Percentiles rank a stretch among this genome's conserved stretches.
These are phyloP conservation scores for Cytidiella melzeri DNA, from an alignment of 768 basidiomycete species.

Conservation along the genomic window DNA sequence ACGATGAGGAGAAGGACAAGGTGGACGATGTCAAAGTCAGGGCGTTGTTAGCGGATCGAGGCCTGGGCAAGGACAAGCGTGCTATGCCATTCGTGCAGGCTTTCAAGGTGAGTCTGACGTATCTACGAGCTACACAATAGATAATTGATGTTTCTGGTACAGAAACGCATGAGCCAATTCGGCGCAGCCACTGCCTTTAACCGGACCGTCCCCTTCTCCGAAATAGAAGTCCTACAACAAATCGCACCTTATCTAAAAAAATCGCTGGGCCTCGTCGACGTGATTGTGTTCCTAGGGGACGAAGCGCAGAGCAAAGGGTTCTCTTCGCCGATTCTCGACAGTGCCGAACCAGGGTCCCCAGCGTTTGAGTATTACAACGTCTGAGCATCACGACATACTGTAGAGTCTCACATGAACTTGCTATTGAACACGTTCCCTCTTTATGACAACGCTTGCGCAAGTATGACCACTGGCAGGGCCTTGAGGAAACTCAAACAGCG, in stretches of 20 bases:
- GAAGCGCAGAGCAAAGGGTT: constrained; percentile 63
- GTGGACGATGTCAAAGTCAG: constrained; percentile 83
- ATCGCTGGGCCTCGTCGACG: constrained; percentile 62
- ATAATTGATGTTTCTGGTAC: constrained; percentile 6
- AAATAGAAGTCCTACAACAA: constrained; percentile 62
- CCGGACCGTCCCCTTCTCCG: constrained; percentile 78
- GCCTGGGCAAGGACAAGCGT: constrained; percentile 92
- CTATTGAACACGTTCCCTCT: no score
- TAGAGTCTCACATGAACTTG: no score
- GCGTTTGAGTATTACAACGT: constrained; percentile 87
- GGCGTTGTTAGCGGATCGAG: constrained; percentile 56
- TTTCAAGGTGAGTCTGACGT: constrained; percentile 66
- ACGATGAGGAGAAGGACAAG: constrained; percentile 45
- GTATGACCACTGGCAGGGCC: no score
- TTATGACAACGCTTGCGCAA: no score
- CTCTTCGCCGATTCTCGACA: constrained; percentile 65
- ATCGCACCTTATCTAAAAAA: constrained; percentile 79
- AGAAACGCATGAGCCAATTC: constrained; percentile 81
- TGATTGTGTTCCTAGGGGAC: constrained; percentile 63
- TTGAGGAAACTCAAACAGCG: no score
- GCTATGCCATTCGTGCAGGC: constrained; percentile 91
- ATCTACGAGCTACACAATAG: background rate
- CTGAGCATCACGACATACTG: no score
- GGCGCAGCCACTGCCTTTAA: constrained; percentile 76
- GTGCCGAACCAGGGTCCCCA: constrained; percentile 84